These are phyloP conservation scores for Termitomyces sp. DNA, from an alignment of 768 basidiomycete genomes.

Conservation along the genomic window DNA sequence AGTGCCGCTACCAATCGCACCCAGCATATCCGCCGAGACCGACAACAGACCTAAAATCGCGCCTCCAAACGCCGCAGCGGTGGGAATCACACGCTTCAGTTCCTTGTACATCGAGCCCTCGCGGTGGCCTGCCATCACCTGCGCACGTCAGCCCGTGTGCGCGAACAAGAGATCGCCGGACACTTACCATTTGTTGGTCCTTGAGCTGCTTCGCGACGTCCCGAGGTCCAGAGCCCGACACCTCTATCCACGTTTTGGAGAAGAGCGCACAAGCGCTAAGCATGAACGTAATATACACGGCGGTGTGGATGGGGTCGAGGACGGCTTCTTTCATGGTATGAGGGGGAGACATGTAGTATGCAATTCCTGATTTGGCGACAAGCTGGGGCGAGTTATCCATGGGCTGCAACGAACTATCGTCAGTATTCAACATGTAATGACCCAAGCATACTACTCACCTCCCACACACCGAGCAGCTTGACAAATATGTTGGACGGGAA, in stretches of 20 bases:
- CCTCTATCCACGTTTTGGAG: constrained; percentile 99
- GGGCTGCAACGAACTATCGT: constrained; percentile 45
- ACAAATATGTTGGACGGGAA: constrained; percentile 93
- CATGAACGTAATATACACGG: constrained; percentile 89
- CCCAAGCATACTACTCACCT: constrained; percentile 49
- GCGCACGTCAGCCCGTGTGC: neutral
- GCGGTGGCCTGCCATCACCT: constrained; percentile 86
- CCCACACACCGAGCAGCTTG: constrained; percentile 93
- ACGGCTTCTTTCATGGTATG: constrained; percentile 86
- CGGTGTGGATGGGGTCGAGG: constrained; percentile 91
- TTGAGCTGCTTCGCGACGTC: constrained; percentile 98
- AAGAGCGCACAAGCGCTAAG: constrained; percentile 93
- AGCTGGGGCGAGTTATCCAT: constrained; percentile 93
- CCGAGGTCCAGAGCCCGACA: constrained; percentile 91
- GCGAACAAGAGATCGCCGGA: neutral
- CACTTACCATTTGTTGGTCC: constrained; percentile 90
- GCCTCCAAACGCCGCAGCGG: constrained; percentile 95
- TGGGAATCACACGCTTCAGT: constrained; percentile 95
- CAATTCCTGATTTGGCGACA: constrained; percentile 82
- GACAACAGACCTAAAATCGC: constrained; percentile 92
- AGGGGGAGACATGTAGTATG: constrained; percentile 98
- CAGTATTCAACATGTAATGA: neutral
- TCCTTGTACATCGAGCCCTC: constrained; percentile 99
- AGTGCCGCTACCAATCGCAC: constrained; percentile 92
- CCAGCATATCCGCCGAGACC: constrained; percentile 91